Percentiles rank a stretch among this genome's conserved stretches.
phyloP scores from a whole-genome alignment of 768 basidiomycete genomes.

The Mycena rosella region DNA sequence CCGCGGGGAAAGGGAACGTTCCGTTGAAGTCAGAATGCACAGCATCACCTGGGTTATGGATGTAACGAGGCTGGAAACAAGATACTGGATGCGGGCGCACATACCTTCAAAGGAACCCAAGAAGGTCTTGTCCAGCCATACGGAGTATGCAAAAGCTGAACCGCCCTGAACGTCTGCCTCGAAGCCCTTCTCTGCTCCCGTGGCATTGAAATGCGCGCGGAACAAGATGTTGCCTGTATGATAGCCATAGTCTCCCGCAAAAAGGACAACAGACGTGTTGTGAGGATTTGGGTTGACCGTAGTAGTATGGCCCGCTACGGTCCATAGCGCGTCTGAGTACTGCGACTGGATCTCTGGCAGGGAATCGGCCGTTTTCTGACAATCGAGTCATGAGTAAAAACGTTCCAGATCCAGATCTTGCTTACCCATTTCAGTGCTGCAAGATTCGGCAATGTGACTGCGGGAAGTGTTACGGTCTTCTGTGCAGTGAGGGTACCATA shows the following conservation, averaged over 20 bases:
- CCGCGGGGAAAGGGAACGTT: conserved; percentile 51
- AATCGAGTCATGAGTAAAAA: neutral
- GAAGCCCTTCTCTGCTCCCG: conserved; percentile 60
- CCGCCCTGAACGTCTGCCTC: conserved; percentile 58
- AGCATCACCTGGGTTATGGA: conserved; percentile 44
- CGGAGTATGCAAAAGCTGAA: conserved; percentile 61
- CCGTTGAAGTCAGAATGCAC: conserved; percentile 47
- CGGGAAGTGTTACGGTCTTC: conserved; percentile 48
- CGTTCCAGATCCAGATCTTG: conserved; percentile 31
- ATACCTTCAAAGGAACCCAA: conserved; percentile 60
- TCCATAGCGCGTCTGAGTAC: conserved; percentile 60
- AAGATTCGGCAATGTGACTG: conserved; percentile 51
- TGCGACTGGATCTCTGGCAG: conserved; percentile 55
- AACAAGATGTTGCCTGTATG: conserved; percentile 67
- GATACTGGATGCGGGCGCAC: neutral
- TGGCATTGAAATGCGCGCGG: conserved; percentile 64
- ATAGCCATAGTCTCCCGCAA: conserved; percentile 63
- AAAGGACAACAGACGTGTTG: conserved; percentile 58
- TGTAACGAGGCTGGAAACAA: neutral
- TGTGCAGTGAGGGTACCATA: conserved; percentile 57
- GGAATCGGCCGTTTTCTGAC: conserved; percentile 57
- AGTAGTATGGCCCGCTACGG: conserved; percentile 54
- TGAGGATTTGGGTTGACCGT: conserved; percentile 56
- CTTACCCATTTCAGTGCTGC: conserved; percentile 54
- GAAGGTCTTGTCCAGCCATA: conserved; percentile 62